Evolutionary conservation across 805 yeast genomes (phyloP), one percentile per base, ranked within the genome.

Genomic region (Komagataella kurtzmanii): DNA sequence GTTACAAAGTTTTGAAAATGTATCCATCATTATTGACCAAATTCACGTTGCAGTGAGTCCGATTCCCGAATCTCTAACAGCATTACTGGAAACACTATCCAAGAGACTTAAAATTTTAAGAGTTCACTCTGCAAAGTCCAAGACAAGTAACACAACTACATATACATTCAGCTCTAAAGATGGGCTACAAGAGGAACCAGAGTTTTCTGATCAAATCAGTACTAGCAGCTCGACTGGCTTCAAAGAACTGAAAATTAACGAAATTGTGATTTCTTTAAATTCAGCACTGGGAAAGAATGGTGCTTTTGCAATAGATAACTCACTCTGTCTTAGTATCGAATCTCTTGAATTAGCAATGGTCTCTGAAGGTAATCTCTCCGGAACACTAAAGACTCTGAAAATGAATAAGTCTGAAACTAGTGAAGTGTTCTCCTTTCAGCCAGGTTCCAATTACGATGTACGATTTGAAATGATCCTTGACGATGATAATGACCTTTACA

Each of bases 381-480:
- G 40, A 8, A 30, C 40, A 30, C 40, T 30, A 2, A 30, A 30
- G 40, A 8, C 40, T 14, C 14, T 30, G 40, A 30, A 30, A 8
- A 30, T 30, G 14, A 30, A 14, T 10, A 30, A 30, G 14, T 10
- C 5, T 8, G 40, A 30, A 10, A 30, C 12, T 8, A 14, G 10
- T 8, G 14, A 30, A 30, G 40, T 30, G 40, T 30, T 30, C 6
- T 30, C 40, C 40, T 30, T 30, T 3, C 40, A 30, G 10, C 14
- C 40, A 30, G 40, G 40, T 10, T 30, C 40, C 6, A 30, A 30
- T 30, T 30, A 76, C 6, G 87, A 81, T 56, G 49, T 81, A 2
- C 59, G 82, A 40, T 77, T 81, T 59, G 85, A 81, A 58, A 53
- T 72, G 19, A 69, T 72, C 49, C 54, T 60, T 7, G 40, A 30